Percentiles rank a stretch among this genome's conserved stretches.
Conservation (phyloP, 2,329 filamentous ascomycete genomes). For the Cordyceps cateniannulata region DNA sequence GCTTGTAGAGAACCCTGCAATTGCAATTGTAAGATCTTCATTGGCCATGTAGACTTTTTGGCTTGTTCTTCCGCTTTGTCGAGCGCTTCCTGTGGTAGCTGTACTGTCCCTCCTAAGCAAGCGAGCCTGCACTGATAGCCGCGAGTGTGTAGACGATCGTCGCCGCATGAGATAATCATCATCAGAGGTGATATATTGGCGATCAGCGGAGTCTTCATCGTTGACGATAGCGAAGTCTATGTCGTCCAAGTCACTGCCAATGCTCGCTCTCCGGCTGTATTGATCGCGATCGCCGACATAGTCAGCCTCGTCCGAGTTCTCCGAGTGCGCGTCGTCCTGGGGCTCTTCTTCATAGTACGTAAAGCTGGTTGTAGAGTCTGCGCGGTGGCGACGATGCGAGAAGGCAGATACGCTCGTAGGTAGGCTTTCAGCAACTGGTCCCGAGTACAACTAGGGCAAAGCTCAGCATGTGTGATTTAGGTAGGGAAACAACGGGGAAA, state of each 20-base stretch:
- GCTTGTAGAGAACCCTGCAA: constrained; percentile 85
- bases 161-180: constrained; percentile 48
- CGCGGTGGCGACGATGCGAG: constrained; percentile 70
- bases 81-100: constrained; percentile 60
- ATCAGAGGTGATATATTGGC: constrained; percentile 33
- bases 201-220: constrained; percentile 32
- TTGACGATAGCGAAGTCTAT: constrained; percentile 33
- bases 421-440: constrained; percentile 91
- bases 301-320: constrained; percentile 17
- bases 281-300: background rate
- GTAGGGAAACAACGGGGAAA: background rate
- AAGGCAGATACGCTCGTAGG: constrained; percentile 92
- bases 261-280: constrained; percentile 22
- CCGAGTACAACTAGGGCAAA: constrained; percentile 63
- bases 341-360: constrained; percentile 75
- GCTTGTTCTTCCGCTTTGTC: constrained; percentile 57
- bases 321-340: constrained; percentile 43
- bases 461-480: background rate
- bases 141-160: constrained; percentile 56
- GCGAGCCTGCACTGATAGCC: constrained; percentile 51
- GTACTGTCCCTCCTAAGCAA: constrained; percentile 67
- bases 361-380: constrained; percentile 83
- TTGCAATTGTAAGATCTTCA: constrained; percentile 88
- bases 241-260: constrained; percentile 33
- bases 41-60: constrained; percentile 93